Conservation (phyloP, 176 grass and related monocot species). For the barley (Hordeum vulgare) region MorexV3_pseudomolecules_assembly NC_058518.1:459175769-459176268, state of each 20-base stretch:
- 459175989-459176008: not conserved
- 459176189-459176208: not conserved
- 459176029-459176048: not conserved
- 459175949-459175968: slow-evolving; percentile 1
- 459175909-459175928: slow-evolving; percentile 66
- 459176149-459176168: not conserved
- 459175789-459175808: slow-evolving; percentile 2
- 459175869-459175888: slow-evolving; percentile 73
- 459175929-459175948: not conserved
- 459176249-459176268: slow-evolving; percentile 99
- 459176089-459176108: not conserved
- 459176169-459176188: slow-evolving; percentile 10
- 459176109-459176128: not conserved
- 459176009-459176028: slow-evolving; percentile 14
- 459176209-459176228: slow-evolving; percentile 11
- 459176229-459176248: slow-evolving; percentile 86
- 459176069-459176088: not conserved
- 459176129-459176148: not conserved
- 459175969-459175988: slow-evolving; percentile 17
- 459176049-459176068: not conserved
- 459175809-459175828: not conserved
- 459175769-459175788: slow-evolving; percentile 15
- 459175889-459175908: slow-evolving; percentile 95
- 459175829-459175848: slow-evolving; percentile 9
- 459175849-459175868: slow-evolving; percentile 76